phyloP scores from a whole-genome alignment of 2,329 filamentous ascomycete genomes.

The Pseudogymnoascus sp. region DNA sequence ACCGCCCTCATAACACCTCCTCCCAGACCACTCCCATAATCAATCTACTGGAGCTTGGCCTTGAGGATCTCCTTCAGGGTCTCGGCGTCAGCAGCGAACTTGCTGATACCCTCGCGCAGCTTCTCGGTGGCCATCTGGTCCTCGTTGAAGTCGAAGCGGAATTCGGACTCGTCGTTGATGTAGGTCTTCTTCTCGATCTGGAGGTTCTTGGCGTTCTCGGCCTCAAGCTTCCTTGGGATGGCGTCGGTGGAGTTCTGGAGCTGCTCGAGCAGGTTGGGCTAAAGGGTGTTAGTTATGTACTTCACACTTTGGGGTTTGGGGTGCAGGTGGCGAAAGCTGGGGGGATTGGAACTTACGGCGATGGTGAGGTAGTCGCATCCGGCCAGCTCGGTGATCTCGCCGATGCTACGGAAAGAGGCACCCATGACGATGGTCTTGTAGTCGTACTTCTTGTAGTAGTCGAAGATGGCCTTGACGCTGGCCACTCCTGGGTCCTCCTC shows the following conservation, averaged over 20 bases:
- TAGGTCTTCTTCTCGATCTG: slow-evolving; percentile 84
- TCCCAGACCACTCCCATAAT: background rate
- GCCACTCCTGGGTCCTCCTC: slow-evolving; percentile 93
- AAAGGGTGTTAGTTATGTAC: slow-evolving; percentile 11
- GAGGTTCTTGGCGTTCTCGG: slow-evolving; percentile 54
- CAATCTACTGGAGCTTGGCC: slow-evolving; percentile 49
- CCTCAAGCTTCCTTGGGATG: slow-evolving; percentile 90
- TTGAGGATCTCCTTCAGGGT: slow-evolving; percentile 89
- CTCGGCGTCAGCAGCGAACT: slow-evolving; percentile 92
- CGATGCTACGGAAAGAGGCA: slow-evolving; percentile 90
- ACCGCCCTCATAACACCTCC: background rate
- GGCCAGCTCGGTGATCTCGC: slow-evolving; percentile 96
- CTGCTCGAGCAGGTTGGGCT: slow-evolving; percentile 90
- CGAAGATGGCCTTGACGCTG: slow-evolving; percentile 89
- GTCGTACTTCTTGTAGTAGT: slow-evolving; percentile 99
- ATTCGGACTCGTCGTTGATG: slow-evolving; percentile 78
- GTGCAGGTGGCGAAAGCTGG: background rate
- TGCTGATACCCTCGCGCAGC: slow-evolving; percentile 98
- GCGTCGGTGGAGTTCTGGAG: slow-evolving; percentile 73
- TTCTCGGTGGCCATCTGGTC: slow-evolving; percentile 99
- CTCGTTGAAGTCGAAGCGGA: slow-evolving; percentile 99
- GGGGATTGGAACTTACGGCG: slow-evolving; percentile 54
- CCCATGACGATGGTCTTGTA: slow-evolving; percentile 99
- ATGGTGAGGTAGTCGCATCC: slow-evolving; percentile 99
- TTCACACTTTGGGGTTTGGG: background rate